A percentile compares a stretch with the other conserved stretches of the same genome.
Conservation (phyloP, 768 basidiomycete genomes). For the Phaeotremella skinneri region DNA sequence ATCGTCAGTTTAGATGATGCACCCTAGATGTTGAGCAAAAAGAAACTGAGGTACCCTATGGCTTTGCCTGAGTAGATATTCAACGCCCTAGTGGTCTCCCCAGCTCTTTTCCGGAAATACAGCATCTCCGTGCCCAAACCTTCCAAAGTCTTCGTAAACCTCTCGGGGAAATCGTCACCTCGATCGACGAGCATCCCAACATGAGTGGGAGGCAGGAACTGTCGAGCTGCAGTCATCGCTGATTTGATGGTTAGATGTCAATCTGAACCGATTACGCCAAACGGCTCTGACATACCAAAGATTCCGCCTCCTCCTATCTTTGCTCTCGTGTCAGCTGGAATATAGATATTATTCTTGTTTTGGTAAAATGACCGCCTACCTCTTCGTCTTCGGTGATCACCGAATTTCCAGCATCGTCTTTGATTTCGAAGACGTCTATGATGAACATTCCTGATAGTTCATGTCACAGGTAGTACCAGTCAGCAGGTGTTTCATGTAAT, state of each 20-base stretch:
- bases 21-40: neutral
- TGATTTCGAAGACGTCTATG: conserved; percentile 40
- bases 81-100: conserved; percentile 38
- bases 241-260: neutral
- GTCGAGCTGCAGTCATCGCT: conserved; percentile 40
- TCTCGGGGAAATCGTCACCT: conserved; percentile 34
- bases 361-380: conserved; percentile 14
- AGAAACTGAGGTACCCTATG: conserved; percentile 31
- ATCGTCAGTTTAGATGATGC: neutral
- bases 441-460: conserved; percentile 48
- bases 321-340: neutral
- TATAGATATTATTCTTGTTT: neutral
- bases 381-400: conserved; percentile 23
- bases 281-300: conserved; percentile 24
- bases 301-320: conserved; percentile 46
- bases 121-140: conserved; percentile 30
- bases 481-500: neutral
- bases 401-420: conserved; percentile 18
- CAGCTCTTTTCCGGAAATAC: conserved; percentile 29
- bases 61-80: conserved; percentile 39
- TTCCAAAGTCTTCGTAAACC: conserved; percentile 17
- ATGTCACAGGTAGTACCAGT: no score
- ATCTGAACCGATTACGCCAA: neutral
- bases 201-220: conserved; percentile 36
- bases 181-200: conserved; percentile 36